Evolutionary conservation across 164 flowering plant genomes (phyloP).

Genomic region (Taxillus chinensis): DNA sequence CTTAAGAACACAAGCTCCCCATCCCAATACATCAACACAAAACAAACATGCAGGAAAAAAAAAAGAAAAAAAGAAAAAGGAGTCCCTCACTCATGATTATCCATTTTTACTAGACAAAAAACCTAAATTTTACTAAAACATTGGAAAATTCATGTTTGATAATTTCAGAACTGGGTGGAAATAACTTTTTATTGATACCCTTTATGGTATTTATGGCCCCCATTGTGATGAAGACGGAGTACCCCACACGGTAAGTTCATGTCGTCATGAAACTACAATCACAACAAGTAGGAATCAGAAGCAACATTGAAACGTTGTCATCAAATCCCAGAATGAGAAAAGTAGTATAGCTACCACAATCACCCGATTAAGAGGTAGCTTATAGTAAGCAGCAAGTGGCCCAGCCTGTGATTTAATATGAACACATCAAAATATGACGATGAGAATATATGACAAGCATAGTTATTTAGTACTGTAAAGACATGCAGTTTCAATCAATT

Average conservation of each 20-base stretch:
- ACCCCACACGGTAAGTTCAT: slow-evolving; percentile 92
- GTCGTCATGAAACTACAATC: slow-evolving; percentile 75
- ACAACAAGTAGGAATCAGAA: background rate
- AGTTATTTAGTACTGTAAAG: too few species aligned
- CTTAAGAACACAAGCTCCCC: too few species aligned
- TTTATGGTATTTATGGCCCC: slow-evolving; percentile 82
- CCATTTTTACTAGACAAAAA: background rate
- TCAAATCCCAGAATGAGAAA: background rate
- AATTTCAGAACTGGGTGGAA: background rate
- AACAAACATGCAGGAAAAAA: too few species aligned
- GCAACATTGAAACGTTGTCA: slow-evolving; percentile 1
- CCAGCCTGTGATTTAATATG: slow-evolving; percentile 44
- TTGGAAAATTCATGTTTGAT: background rate
- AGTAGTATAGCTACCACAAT: slow-evolving; percentile 46
- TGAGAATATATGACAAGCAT: background rate
- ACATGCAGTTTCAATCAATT: too few species aligned
- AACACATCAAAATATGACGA: background rate
- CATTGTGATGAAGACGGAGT: slow-evolving; percentile 63
- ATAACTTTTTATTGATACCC: slow-evolving; percentile 41
- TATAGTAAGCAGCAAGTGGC: slow-evolving; percentile 89
- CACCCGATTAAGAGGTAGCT: slow-evolving; percentile 87
- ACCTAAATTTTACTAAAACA: background rate
- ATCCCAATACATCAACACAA: too few species aligned
- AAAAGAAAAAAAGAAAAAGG: too few species aligned
- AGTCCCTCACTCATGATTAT: background rate